Conservation (phyloP, 345 rosid species). For the Angophora floribunda region DNA sequence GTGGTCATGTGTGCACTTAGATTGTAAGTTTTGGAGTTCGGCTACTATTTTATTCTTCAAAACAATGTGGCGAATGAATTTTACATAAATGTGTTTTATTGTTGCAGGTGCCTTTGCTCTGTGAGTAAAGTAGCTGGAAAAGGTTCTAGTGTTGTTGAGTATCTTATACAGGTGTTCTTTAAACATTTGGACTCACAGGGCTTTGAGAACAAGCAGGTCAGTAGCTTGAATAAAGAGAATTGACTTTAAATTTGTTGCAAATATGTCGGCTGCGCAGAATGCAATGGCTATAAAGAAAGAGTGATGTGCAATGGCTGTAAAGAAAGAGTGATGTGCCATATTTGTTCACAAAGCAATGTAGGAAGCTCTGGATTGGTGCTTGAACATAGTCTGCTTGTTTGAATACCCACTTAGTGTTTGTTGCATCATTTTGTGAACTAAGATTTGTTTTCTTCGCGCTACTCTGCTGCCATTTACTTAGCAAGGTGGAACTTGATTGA, state of each 20-base stretch:
- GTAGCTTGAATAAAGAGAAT: slow-evolving; percentile 2
- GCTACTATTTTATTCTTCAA: neutral
- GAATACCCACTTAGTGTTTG: neutral
- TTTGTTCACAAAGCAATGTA: neutral
- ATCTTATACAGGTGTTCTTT: slow-evolving; percentile 84
- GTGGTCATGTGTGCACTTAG: neutral
- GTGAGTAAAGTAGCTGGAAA: slow-evolving; percentile 72
- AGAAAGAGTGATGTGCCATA: neutral
- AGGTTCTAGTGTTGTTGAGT: slow-evolving; percentile 60
- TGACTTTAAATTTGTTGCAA: neutral
- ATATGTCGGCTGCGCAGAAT: neutral
- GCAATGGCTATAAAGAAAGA: neutral
- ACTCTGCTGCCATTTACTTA: neutral
- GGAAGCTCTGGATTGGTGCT: neutral
- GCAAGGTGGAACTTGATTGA: neutral
- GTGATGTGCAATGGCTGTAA: neutral
- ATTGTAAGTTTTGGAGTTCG: neutral
- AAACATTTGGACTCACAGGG: slow-evolving; percentile 72
- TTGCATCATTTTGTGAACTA: neutral
- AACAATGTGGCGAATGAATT: neutral
- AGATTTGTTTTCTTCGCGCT: neutral
- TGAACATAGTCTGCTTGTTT: neutral
- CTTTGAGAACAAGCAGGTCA: slow-evolving; percentile 78
- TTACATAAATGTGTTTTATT: neutral
- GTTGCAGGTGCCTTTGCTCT: slow-evolving; percentile 82